Evolutionary conservation across 371 early-diverging fungal genomes (phyloP).

Genomic region (Chytridium lagenaria): DNA sequence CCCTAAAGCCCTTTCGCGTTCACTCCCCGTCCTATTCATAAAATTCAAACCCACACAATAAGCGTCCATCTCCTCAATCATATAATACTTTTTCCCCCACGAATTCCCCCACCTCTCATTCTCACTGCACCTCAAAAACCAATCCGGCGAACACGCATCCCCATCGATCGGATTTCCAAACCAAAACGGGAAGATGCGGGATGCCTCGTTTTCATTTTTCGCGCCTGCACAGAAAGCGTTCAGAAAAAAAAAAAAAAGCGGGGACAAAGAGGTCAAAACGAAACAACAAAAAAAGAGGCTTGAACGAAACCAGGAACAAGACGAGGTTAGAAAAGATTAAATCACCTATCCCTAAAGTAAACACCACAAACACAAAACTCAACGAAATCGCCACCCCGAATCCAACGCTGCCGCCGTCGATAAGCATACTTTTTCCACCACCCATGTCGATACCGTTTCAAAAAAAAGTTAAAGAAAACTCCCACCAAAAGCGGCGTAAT

Average conservation of each 20-base stretch:
- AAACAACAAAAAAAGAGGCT: not conserved
- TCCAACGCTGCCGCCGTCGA: conserved; percentile 33
- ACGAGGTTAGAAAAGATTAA: not conserved
- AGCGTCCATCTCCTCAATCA: conserved; percentile 10
- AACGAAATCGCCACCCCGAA: conserved; percentile 22
- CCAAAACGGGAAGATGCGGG: conserved; percentile 24
- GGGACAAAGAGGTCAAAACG: not conserved
- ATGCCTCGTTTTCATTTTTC: conserved; percentile 3
- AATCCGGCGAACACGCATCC: conserved; percentile 29
- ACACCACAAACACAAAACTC: conserved; percentile 10
- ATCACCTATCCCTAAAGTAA: conserved; percentile 7
- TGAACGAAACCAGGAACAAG: not conserved
- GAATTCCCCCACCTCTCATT: conserved; percentile 8
- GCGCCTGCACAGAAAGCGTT: not conserved
- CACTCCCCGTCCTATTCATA: not conserved
- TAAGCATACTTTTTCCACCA: conserved; percentile 47
- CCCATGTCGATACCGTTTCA: conserved; percentile 22
- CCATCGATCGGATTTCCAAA: conserved; percentile 26
- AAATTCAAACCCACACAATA: conserved; percentile 13
- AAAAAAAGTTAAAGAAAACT: conserved; percentile 29
- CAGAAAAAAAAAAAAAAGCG: not conserved
- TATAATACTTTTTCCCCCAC: not conserved
- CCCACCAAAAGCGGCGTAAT: conserved; percentile 34
- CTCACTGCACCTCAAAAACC: conserved; percentile 8
- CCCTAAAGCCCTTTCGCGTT: not conserved